Percentiles rank a stretch among this genome's conserved stretches.
Evolutionary conservation across 371 early-diverging fungal genomes (phyloP).

Genomic region (Furculomyces boomerangus): DNA sequence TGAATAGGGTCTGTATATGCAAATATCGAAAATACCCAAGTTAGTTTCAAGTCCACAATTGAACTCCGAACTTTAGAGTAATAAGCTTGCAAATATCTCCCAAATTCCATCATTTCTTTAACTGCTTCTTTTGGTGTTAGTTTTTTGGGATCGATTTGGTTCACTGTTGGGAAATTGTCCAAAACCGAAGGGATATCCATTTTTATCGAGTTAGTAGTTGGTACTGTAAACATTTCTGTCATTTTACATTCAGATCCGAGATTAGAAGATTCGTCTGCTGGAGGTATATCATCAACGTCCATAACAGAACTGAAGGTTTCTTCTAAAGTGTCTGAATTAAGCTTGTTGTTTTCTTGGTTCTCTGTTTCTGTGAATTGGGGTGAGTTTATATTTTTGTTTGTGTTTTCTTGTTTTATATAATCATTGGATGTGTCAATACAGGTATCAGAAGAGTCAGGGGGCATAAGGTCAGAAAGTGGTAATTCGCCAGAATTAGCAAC

Average conservation of each 20-base stretch:
- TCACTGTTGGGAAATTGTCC: background rate
- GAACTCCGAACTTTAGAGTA: background rate
- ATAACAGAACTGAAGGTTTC: too few species aligned
- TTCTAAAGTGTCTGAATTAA: background rate
- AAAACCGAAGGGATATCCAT: background rate
- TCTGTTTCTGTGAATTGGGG: background rate
- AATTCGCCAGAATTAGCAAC: background rate
- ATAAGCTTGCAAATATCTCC: background rate
- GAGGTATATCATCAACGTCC: background rate
- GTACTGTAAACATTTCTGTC: background rate
- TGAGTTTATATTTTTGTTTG: background rate
- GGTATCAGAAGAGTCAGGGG: background rate
- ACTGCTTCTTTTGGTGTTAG: background rate
- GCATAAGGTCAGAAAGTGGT: background rate
- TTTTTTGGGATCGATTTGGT: background rate
- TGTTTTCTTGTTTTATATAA: background rate
- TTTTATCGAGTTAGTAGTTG: background rate
- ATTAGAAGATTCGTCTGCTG: background rate
- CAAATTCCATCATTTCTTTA: background rate
- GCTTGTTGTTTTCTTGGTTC: background rate
- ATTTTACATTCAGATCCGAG: background rate
- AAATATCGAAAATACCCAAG: background rate
- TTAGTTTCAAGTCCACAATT: background rate
- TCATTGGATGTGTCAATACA: background rate
- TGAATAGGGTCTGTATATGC: background rate